These are phyloP conservation scores for Wallemia mellicola DNA, from an alignment of 1,284 basidiomycete species.

Conservation along the genomic window DNA sequence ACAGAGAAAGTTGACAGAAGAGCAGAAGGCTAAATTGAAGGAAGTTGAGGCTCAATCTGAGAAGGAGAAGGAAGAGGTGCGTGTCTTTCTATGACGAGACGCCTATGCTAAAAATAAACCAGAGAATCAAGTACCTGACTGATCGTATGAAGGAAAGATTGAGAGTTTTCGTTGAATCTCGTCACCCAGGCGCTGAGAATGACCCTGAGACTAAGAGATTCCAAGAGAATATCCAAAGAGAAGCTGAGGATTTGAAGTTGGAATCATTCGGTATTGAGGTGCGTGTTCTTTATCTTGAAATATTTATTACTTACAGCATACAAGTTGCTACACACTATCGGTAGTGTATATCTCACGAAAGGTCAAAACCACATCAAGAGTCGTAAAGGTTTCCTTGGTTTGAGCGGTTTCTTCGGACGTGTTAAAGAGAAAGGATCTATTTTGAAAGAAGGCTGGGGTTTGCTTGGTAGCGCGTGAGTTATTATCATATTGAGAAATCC, in stretches of 20 bases:
- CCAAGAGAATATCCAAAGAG: conserved; percentile 42
- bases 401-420: conserved; percentile 67
- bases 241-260: conserved; percentile 86
- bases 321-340: conserved; percentile 53
- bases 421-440: conserved; percentile 82
- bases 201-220: conserved; percentile 58
- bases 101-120: not conserved
- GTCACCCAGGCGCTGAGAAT: conserved; percentile 51
- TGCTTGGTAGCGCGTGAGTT: conserved; percentile 49
- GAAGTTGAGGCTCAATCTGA: conserved; percentile 48
- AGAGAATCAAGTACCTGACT: conserved; percentile 29
- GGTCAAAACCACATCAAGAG: conserved; percentile 75
- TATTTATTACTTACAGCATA: not conserved
- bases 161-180: conserved; percentile 62
- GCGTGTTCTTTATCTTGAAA: conserved; percentile 8
- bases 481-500: conserved; percentile 5
- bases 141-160: conserved; percentile 52
- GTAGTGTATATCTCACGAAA: conserved; percentile 73
- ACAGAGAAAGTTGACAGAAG: conserved; percentile 32
- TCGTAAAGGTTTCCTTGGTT: conserved; percentile 45
- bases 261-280: conserved; percentile 97
- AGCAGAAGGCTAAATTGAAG: conserved; percentile 53
- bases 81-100: not conserved
- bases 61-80: conserved; percentile 45
- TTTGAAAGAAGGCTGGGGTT: conserved; percentile 77